Evolutionary conservation across 768 basidiomycete species (phyloP).

Genomic region (Suillus spraguei): DNA sequence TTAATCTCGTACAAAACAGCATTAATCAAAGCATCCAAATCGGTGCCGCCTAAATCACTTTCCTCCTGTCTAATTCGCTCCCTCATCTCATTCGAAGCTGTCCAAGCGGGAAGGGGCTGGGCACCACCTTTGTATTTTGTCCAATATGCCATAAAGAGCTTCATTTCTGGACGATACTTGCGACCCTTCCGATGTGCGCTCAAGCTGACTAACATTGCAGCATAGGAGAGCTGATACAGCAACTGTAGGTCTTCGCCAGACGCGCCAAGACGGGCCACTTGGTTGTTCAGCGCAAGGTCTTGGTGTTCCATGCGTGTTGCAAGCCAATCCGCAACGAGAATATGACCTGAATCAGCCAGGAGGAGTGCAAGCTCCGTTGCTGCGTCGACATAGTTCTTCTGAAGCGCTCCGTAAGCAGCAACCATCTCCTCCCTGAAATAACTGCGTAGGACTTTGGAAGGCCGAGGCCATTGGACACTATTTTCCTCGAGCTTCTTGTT

Average conservation of each 20-base stretch:
- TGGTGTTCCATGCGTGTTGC: conserved; percentile 2
- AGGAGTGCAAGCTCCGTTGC: conserved; percentile 2
- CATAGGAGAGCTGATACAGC: conserved; percentile 5
- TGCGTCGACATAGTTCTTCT: neutral
- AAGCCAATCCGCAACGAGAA: conserved; percentile 4
- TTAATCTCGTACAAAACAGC: neutral
- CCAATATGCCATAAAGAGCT: conserved; percentile 3
- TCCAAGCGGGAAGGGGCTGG: no score
- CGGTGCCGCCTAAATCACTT: neutral
- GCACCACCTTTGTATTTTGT: neutral
- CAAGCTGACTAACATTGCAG: conserved; percentile 9
- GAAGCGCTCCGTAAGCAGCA: neutral
- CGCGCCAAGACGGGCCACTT: conserved; percentile 4
- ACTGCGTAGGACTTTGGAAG: conserved; percentile 5
- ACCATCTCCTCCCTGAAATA: neutral
- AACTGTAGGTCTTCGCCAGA: neutral
- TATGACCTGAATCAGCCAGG: neutral
- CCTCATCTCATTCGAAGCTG: neutral
- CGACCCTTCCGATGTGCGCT: conserved; percentile 4
- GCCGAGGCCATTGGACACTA: conserved; percentile 1
- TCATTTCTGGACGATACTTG: conserved; percentile 3
- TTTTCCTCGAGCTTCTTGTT: neutral
- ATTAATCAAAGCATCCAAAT: neutral
- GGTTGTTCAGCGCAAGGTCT: conserved; percentile 4
- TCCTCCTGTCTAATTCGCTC: neutral